Evolutionary conservation across 768 basidiomycete species (phyloP).

Genomic region (Tylopilus vinaceipallidus): DNA sequence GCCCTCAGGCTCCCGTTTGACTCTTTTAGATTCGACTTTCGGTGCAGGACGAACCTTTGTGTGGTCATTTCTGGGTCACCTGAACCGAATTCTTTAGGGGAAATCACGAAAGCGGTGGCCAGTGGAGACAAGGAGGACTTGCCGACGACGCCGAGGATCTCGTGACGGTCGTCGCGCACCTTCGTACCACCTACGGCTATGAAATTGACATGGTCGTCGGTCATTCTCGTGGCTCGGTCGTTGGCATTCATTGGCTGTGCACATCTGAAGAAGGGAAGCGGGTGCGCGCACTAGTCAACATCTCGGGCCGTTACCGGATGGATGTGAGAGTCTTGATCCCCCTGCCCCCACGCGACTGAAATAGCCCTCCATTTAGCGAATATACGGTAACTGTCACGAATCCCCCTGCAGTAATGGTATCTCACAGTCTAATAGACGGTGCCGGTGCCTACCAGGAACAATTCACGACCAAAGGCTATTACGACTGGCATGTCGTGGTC

Average conservation of each 20-base stretch:
- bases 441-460: constrained; percentile 42
- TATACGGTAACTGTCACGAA: constrained; percentile 24
- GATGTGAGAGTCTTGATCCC: constrained; percentile 44
- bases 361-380: constrained; percentile 15
- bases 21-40: constrained; percentile 86
- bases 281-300: constrained; percentile 67
- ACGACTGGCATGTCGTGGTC: constrained; percentile 61
- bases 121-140: constrained; percentile 60
- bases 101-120: constrained; percentile 72
- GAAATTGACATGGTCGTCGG: constrained; percentile 67
- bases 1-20: constrained; percentile 65
- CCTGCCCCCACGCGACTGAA: constrained; percentile 3
- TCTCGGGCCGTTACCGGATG: constrained; percentile 79
- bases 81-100: constrained; percentile 45
- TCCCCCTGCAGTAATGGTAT: background rate
- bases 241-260: constrained; percentile 66
- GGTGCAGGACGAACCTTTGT: constrained; percentile 45
- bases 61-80: background rate
- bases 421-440: constrained; percentile 18
- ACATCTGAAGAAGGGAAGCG: constrained; percentile 54
- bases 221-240: constrained; percentile 77
- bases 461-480: constrained; percentile 57
- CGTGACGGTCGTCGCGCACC: constrained; percentile 58
- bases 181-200: constrained; percentile 62
- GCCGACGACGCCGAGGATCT: constrained; percentile 66